Evolutionary conservation across 495 filamentous ascomycete species (phyloP).

Genomic region (Chaetomidium leptoderma): DNA sequence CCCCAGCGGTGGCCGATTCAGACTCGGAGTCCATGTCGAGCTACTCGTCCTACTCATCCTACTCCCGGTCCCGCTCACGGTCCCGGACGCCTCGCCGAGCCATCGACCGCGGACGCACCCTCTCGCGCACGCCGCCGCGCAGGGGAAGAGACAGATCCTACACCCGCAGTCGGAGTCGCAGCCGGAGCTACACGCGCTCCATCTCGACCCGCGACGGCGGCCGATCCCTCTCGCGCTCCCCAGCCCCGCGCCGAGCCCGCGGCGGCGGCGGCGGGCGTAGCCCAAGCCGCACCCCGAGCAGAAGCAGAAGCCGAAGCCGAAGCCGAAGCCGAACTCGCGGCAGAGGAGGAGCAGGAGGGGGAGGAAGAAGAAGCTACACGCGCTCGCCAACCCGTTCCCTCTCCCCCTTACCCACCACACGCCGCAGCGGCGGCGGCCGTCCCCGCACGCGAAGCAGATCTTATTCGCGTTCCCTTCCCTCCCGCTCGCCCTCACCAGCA

Average conservation of each 20-base stretch:
- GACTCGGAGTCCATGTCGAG: conserved; percentile 61
- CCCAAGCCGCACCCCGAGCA: conserved; percentile 23
- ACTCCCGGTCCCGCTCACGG: conserved; percentile 44
- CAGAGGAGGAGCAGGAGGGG: not conserved
- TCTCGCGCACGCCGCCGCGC: conserved; percentile 40
- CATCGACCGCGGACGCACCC: conserved; percentile 25
- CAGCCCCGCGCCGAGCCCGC: conserved; percentile 26
- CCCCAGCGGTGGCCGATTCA: conserved; percentile 49
- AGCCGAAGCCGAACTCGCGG: not conserved
- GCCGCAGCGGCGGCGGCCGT: conserved; percentile 11
- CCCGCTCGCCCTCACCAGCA: conserved; percentile 15
- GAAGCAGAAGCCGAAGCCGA: conserved; percentile 19
- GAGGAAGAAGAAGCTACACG: conserved; percentile 14
- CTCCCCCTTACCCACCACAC: conserved; percentile 23
- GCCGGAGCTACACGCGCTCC: conserved; percentile 38
- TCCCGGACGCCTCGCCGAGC: conserved; percentile 33
- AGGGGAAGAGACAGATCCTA: conserved; percentile 36
- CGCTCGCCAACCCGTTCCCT: conserved; percentile 2
- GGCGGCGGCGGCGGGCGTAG: not conserved
- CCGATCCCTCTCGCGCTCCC: conserved; percentile 32
- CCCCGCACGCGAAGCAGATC: conserved; percentile 17
- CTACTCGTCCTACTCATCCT: conserved; percentile 61
- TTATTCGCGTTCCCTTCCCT: conserved; percentile 19
- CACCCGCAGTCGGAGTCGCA: conserved; percentile 27
- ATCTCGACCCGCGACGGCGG: conserved; percentile 34